Conservation (phyloP, 306 rosid species). For the Ochetophila trinervis region DNA sequence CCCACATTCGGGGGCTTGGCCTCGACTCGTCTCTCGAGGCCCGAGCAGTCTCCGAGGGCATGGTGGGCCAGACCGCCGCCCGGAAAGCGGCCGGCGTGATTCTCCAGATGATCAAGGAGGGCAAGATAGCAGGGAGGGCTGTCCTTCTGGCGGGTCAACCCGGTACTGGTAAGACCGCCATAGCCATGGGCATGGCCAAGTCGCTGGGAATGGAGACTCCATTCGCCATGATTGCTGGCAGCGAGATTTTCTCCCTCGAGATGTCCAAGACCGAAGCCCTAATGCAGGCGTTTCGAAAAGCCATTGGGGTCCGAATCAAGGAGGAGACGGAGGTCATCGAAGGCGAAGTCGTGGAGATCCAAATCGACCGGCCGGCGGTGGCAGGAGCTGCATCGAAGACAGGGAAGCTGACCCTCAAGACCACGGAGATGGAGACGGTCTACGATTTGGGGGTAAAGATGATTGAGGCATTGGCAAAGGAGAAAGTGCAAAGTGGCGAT, state of each 20-base stretch:
- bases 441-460: constrained; percentile 96
- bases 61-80: constrained; percentile 92
- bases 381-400: constrained; percentile 88
- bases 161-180: constrained; percentile 96
- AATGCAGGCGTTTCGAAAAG: constrained; percentile 83
- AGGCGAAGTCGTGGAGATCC: constrained; percentile 95
- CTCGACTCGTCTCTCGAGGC: constrained; percentile 84
- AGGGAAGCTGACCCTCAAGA: constrained; percentile 80
- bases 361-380: constrained; percentile 80
- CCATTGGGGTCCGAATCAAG: constrained; percentile 91
- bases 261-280: constrained; percentile 94
- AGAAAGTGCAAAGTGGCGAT: constrained; percentile 92
- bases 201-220: constrained; percentile 94
- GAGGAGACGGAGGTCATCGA: constrained; percentile 97
- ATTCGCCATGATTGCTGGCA: constrained; percentile 91
- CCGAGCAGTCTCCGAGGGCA: constrained; percentile 85
- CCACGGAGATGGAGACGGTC: constrained; percentile 97
- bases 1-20: constrained; percentile 96
- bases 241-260: constrained; percentile 93
- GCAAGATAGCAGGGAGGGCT: constrained; percentile 90
- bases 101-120: constrained; percentile 86
- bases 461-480: constrained; percentile 92
- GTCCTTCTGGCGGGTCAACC: constrained; percentile 92
- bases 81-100: constrained; percentile 94
- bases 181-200: constrained; percentile 99